phyloP scores from a whole-genome alignment of 75 land plant genomes.

The Azolla pinnata region DNA sequence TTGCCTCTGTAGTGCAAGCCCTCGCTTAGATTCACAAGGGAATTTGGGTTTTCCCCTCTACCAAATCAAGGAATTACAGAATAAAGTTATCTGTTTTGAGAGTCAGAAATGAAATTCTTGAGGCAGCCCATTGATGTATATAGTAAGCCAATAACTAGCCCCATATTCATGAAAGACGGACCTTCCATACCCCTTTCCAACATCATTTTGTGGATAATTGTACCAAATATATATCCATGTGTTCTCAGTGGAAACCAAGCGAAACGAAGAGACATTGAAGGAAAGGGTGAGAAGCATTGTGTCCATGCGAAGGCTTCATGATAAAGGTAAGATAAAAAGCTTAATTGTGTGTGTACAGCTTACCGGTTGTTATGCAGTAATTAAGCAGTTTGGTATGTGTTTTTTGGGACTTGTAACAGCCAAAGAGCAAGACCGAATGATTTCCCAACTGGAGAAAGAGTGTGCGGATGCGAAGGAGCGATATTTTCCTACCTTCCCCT shows the following conservation, averaged over 20 bases:
- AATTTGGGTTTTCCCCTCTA: no score
- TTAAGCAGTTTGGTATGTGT: background rate
- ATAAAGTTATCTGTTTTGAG: no score
- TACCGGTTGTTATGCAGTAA: no score
- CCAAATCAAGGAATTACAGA: no score
- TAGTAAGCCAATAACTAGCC: background rate
- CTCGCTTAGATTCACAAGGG: no score
- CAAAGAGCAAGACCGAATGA: slow-evolving; percentile 13
- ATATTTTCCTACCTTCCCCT: slow-evolving; percentile 5
- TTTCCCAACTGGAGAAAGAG: background rate
- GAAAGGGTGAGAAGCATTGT: slow-evolving; percentile 7
- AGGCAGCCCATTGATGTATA: background rate
- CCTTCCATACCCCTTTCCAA: background rate
- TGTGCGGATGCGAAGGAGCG: background rate
- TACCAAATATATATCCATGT: background rate
- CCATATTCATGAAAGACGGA: background rate
- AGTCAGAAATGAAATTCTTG: background rate
- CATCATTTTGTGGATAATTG: background rate
- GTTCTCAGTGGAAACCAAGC: slow-evolving; percentile 38
- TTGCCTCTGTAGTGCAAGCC: no score
- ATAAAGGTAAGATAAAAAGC: slow-evolving; percentile 6
- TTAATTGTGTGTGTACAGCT: background rate
- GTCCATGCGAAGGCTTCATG: slow-evolving; percentile 5
- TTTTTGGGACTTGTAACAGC: slow-evolving; percentile 4
- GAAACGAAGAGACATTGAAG: slow-evolving; percentile 15